These are phyloP conservation scores for Zygotorulaspora florentina DNA, from an alignment of 805 yeast genomes.

Conservation along the genomic window DNA sequence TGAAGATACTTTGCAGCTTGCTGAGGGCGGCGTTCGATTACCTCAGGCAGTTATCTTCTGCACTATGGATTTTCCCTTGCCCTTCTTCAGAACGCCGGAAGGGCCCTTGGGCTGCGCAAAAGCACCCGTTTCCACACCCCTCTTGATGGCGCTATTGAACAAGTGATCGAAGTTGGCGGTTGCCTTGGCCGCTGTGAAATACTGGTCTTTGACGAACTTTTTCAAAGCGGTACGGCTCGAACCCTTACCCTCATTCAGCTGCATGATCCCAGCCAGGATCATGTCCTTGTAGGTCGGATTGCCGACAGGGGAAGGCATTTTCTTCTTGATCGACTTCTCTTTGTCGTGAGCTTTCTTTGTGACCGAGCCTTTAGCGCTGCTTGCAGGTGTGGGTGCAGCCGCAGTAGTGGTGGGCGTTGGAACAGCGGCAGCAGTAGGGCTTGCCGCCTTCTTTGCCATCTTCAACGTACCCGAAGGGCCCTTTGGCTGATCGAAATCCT, in stretches of 20 bases:
- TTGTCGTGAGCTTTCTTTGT: constrained; percentile 5
- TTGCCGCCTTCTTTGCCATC: constrained; percentile 35
- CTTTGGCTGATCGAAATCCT: constrained; percentile 76
- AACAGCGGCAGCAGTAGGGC: constrained; percentile 27
- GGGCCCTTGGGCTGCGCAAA: constrained; percentile 87
- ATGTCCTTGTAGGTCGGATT: constrained; percentile 27
- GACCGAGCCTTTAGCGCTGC: constrained; percentile 10
- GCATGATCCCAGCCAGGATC: constrained; percentile 54
- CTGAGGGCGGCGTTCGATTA: no score
- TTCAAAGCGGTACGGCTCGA: constrained; percentile 82
- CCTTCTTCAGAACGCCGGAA: constrained; percentile 27
- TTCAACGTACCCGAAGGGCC: constrained; percentile 87
- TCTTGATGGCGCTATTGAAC: constrained; percentile 65
- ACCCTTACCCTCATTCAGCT: constrained; percentile 78
- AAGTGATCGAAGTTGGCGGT: constrained; percentile 65
- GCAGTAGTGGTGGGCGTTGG: constrained; percentile 25
- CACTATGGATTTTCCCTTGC: constrained; percentile 1
- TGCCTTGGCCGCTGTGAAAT: constrained; percentile 48
- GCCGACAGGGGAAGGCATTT: constrained; percentile 7
- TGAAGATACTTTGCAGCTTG: no score
- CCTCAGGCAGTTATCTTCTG: constrained; percentile 6
- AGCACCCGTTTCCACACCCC: constrained; percentile 73
- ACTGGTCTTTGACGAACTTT: constrained; percentile 57
- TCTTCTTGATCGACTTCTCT: constrained; percentile 6
- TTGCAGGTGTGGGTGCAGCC: constrained; percentile 26